Evolutionary conservation across 257 asterid species (phyloP), one percentile per base, ranked within the genome.

Genomic region (Solanum peruvianum): DNA sequence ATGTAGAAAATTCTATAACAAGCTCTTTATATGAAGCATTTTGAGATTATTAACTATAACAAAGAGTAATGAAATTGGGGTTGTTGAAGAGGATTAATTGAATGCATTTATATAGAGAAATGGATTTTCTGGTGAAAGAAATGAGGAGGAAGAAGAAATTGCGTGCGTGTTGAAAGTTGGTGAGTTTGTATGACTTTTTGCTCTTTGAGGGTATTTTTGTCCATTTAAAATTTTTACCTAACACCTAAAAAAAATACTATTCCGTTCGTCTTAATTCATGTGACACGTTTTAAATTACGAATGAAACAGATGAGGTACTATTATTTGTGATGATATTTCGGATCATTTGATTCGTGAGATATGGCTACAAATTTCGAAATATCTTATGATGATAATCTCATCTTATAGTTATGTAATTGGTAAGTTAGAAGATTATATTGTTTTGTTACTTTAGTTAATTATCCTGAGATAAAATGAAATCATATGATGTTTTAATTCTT

Each of bases 1-100:
- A 15, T 78, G 58, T 44, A 27, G 39, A 37, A 58, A 25, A 5
- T 42, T 33, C 21, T 78, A 78, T 5, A 78, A 78, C 42, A 78
- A 78, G 66, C 45, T 81, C 70, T 81, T 49, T 49, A 49, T 81
- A 49, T 49, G 47, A 81, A 81, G 6, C 45, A 81, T 81, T 81
- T 18, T 49, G 20, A 81, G 52, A 49, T 18, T 45, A 77, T 44
- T 77, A 76, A 13, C 12, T n/a, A 42, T 42, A 13, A 56, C 64
- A 56, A 76, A 3, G 10, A 9, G n/a, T 7, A 25, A 45, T 45
- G 18, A 78, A 45, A 78, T 58, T 15, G 11, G 58, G 31, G 82
- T 41, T 6, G 56, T 41, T 41, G 56, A 76, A 1, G 83, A 76
- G 4, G 1, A 42, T 42, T n/a, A 3, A 41, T 76, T 76, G 82